phyloP scores from a whole-genome alignment of 805 yeast genomes.

The Aciculoconidium aculeatum region DNA sequence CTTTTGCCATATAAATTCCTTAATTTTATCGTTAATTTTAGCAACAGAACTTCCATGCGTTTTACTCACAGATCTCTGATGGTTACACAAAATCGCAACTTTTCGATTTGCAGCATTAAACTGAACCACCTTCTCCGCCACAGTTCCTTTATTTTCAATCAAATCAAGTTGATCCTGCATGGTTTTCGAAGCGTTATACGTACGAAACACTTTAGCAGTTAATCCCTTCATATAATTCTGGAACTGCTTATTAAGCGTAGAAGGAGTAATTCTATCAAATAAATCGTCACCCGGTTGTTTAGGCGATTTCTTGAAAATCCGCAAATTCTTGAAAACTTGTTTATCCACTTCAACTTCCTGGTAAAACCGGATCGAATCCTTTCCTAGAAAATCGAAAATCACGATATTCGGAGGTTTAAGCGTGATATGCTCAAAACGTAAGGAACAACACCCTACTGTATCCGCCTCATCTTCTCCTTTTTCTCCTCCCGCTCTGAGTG shows the following conservation, averaged over 20 bases:
- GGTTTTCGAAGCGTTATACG: slow-evolving; percentile 91
- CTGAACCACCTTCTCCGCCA: slow-evolving; percentile 78
- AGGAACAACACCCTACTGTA: slow-evolving; percentile 95
- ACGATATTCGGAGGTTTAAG: slow-evolving; percentile 82
- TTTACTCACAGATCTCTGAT: slow-evolving; percentile 88
- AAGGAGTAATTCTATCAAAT: slow-evolving; percentile 85
- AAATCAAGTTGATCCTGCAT: slow-evolving; percentile 92
- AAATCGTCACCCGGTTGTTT: slow-evolving; percentile 89
- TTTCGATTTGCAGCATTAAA: slow-evolving; percentile 94
- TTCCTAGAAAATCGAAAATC: slow-evolving; percentile 89
- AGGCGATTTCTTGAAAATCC: slow-evolving; percentile 82
- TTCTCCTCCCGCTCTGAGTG: slow-evolving; percentile 97
- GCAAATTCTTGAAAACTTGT: slow-evolving; percentile 87
- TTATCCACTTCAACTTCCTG: slow-evolving; percentile 89
- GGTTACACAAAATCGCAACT: slow-evolving; percentile 94
- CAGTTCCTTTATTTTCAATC: slow-evolving; percentile 81
- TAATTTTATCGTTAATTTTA: slow-evolving; percentile 68
- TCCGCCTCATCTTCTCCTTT: slow-evolving; percentile 97
- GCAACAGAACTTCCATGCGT: slow-evolving; percentile 76
- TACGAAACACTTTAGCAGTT: slow-evolving; percentile 96
- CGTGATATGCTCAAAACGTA: slow-evolving; percentile 84
- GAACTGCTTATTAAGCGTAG: slow-evolving; percentile 75
- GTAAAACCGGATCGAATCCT: slow-evolving; percentile 85
- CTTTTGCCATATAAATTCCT: slow-evolving; percentile 82
- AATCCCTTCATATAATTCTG: slow-evolving; percentile 89